Conservation (phyloP, 805 yeast genomes). For the Blastobotrys mokoenaii region DNA sequence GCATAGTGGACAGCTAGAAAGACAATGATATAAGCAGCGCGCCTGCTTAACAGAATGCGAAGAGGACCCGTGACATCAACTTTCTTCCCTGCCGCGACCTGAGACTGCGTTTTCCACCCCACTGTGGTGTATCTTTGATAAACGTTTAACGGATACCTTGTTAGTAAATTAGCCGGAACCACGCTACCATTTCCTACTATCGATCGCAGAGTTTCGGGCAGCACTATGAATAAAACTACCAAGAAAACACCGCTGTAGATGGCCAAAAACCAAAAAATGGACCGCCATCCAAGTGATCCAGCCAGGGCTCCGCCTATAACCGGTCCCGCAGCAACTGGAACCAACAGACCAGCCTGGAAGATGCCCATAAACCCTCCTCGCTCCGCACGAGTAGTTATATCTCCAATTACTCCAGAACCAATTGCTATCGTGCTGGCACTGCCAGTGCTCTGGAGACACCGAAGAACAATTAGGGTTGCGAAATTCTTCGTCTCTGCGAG, state of each 20-base stretch:
- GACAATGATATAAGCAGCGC: constrained; percentile 41
- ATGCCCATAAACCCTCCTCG: constrained; percentile 65
- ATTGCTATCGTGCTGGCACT: constrained; percentile 71
- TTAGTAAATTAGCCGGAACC: constrained; percentile 33
- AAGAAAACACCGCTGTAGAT: constrained; percentile 47
- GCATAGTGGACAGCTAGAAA: constrained; percentile 60
- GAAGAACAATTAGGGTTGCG: constrained; percentile 52
- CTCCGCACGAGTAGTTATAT: constrained; percentile 52
- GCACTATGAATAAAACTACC: constrained; percentile 26
- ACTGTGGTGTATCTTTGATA: not conserved
- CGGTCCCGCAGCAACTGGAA: constrained; percentile 76
- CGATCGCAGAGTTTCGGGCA: constrained; percentile 72
- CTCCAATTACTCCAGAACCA: constrained; percentile 64
- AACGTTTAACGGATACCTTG: not conserved
- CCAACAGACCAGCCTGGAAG: constrained; percentile 54
- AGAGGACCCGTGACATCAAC: constrained; percentile 31
- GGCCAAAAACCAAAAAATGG: constrained; percentile 55
- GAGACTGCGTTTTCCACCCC: not conserved
- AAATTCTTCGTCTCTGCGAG: constrained; percentile 51
- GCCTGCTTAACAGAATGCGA: constrained; percentile 35
- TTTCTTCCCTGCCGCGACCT: constrained; percentile 11
- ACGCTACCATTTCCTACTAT: constrained; percentile 71
- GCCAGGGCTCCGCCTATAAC: constrained; percentile 50
- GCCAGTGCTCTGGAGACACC: constrained; percentile 73
- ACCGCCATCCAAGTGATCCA: constrained; percentile 54